Conservation (phyloP, 176 grass and related monocot species). For the Musa itinerans region DNA sequence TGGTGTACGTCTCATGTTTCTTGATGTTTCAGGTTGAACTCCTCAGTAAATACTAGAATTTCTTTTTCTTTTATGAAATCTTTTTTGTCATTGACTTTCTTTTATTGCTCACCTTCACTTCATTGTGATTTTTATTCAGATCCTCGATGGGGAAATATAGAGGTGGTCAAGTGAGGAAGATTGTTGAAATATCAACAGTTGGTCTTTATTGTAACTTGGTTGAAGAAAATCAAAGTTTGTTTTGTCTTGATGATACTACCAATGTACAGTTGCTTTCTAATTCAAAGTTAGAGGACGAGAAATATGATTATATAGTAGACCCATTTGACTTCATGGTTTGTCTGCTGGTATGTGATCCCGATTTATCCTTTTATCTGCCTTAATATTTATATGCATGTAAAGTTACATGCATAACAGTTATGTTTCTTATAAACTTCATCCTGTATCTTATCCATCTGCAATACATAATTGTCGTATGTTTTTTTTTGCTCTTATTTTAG, state of each 20-base stretch:
- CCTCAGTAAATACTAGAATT: too few relatives aligned
- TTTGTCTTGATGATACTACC: constrained; percentile 36
- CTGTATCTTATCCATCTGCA: neutral
- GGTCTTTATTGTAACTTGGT: constrained; percentile 63
- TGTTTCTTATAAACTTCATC: neutral
- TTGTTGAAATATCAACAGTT: constrained; percentile 78
- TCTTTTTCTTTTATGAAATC: neutral
- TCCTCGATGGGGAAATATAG: constrained; percentile 60
- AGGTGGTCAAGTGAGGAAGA: constrained; percentile 75
- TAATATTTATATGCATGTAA: neutral
- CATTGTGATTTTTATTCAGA: constrained; percentile 28
- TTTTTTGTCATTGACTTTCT: constrained; percentile 7
- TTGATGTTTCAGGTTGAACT: too few relatives aligned
- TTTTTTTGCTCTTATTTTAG: constrained; percentile 2
- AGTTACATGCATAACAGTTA: too few relatives aligned
- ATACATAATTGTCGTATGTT: neutral
- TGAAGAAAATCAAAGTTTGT: constrained; percentile 35
- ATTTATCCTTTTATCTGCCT: constrained; percentile 20
- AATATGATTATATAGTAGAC: constrained; percentile 75
- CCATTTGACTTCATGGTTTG: constrained; percentile 66
- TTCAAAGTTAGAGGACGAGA: constrained; percentile 39
- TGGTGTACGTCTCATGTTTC: neutral
- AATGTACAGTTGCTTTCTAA: constrained; percentile 27
- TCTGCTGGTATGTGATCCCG: constrained; percentile 58
- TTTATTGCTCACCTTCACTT: constrained; percentile 3